Conservation (phyloP, 352 stramenopile genomes). For the Globisporangium nagaii region DNA sequence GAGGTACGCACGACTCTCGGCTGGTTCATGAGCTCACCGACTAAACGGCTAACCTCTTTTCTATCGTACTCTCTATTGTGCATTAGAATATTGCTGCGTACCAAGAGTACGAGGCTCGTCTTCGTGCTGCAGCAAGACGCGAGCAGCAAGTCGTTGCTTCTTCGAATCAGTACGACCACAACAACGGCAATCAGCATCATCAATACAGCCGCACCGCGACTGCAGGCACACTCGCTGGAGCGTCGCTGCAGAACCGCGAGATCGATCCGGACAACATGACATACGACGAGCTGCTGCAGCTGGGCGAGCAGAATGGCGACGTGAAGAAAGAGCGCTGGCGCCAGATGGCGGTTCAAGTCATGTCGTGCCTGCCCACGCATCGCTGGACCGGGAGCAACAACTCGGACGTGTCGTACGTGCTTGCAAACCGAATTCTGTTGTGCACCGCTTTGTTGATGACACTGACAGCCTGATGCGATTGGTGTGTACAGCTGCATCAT, state of each 20-base stretch:
- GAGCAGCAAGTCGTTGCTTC: slow-evolving; percentile 5
- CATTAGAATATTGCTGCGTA: slow-evolving; percentile 75
- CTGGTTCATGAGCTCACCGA: not conserved
- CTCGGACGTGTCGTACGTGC: slow-evolving; percentile 56
- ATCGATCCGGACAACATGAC: slow-evolving; percentile 80
- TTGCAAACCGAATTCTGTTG: too few species aligned
- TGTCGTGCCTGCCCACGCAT: slow-evolving; percentile 62
- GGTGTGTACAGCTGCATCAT: slow-evolving; percentile 47
- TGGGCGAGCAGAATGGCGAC: slow-evolving; percentile 66
- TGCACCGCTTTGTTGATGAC: too few species aligned
- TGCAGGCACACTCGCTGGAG: not conserved
- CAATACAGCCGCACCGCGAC: not conserved
- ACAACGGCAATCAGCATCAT: not conserved
- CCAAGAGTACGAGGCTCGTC: slow-evolving; percentile 48
- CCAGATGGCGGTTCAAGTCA: slow-evolving; percentile 48
- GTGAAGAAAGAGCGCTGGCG: slow-evolving; percentile 76
- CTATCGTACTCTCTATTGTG: not conserved
- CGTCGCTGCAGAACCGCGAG: slow-evolving; percentile 6
- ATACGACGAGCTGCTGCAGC: slow-evolving; percentile 68
- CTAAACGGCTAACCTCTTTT: too few species aligned
- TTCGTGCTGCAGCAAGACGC: slow-evolving; percentile 15
- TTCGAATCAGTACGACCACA: slow-evolving; percentile 1
- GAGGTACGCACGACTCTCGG: slow-evolving; percentile 25
- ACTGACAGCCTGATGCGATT: slow-evolving; percentile 1
- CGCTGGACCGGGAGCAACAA: slow-evolving; percentile 33